A percentile compares a stretch with the other conserved stretches of the same genome.
Evolutionary conservation across 306 rosid genomes (phyloP).

Genomic region (Lupinus albus): DNA sequence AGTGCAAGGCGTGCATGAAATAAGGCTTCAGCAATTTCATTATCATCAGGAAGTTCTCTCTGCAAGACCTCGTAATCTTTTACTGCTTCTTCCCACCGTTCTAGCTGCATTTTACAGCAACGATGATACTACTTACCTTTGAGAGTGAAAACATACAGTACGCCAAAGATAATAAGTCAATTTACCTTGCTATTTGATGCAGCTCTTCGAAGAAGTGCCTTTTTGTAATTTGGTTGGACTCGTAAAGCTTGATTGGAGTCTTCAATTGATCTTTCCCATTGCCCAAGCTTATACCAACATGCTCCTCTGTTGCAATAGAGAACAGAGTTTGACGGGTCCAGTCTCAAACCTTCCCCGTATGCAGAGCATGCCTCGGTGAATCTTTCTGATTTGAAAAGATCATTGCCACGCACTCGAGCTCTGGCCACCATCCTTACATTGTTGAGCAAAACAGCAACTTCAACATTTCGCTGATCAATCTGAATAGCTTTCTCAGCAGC

Average conservation of each 20-base stretch:
- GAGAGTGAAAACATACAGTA: neutral
- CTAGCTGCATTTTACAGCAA: conserved; percentile 56
- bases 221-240: conserved; percentile 69
- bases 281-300: conserved; percentile 87
- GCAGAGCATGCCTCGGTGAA: conserved; percentile 80
- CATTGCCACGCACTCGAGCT: conserved; percentile 76
- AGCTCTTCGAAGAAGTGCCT: conserved; percentile 86
- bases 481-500: conserved; percentile 73
- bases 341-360: conserved; percentile 75
- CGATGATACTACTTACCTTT: conserved; percentile 12
- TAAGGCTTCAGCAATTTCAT: conserved; percentile 73
- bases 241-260: conserved; percentile 77
- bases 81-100: conserved; percentile 76
- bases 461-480: conserved; percentile 67
- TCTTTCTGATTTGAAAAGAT: conserved; percentile 83
- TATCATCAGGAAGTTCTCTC: conserved; percentile 67
- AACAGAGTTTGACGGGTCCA: conserved; percentile 70
- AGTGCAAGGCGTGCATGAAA: conserved; percentile 73
- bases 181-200: conserved; percentile 74
- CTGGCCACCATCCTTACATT: conserved; percentile 72
- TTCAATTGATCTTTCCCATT: conserved; percentile 75
- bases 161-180: neutral
- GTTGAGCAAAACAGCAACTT: conserved; percentile 61
- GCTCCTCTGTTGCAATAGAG: conserved; percentile 88
- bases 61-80: conserved; percentile 67